Percentiles rank a stretch among this genome's conserved stretches.
Conservation (phyloP, 2,329 filamentous ascomycete genomes). For the Cladophialophora exuberans region DNA sequence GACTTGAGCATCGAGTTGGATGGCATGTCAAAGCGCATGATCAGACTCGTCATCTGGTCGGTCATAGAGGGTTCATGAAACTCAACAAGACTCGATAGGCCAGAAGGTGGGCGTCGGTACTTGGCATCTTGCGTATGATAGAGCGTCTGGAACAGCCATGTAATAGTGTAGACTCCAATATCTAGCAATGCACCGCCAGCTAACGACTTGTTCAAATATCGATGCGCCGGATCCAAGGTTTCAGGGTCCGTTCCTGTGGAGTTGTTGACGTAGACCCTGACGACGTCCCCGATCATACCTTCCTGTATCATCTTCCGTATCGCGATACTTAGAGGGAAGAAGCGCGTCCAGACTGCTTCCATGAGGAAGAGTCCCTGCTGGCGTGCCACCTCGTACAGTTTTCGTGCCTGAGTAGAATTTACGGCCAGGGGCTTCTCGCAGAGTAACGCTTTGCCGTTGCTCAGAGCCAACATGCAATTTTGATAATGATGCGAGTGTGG, state of each 20-base stretch:
- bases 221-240: too few species aligned
- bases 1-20: conserved; percentile 3
- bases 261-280: too few species aligned
- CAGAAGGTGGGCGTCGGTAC: background rate
- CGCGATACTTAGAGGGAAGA: too few species aligned
- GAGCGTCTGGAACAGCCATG: too few species aligned
- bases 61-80: background rate
- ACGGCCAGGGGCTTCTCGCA: conserved; percentile 92
- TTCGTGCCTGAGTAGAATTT: conserved; percentile 73
- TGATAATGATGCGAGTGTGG: conserved; percentile 94
- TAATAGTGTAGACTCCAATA: too few species aligned
- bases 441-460: conserved; percentile 82
- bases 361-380: conserved; percentile 76
- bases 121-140: background rate
- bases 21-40: background rate
- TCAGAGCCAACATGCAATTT: conserved; percentile 78
- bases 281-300: too few species aligned
- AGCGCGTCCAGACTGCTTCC: too few species aligned
- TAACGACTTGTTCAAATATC: too few species aligned
- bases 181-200: too few species aligned
- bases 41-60: background rate
- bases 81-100: background rate
- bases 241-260: too few species aligned
- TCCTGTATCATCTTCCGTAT: too few species aligned
- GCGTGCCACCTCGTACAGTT: conserved; percentile 70